Evolutionary conservation across 176 grass and related monocot species (phyloP).

Genomic region (Eragrostis nindensis): DNA sequence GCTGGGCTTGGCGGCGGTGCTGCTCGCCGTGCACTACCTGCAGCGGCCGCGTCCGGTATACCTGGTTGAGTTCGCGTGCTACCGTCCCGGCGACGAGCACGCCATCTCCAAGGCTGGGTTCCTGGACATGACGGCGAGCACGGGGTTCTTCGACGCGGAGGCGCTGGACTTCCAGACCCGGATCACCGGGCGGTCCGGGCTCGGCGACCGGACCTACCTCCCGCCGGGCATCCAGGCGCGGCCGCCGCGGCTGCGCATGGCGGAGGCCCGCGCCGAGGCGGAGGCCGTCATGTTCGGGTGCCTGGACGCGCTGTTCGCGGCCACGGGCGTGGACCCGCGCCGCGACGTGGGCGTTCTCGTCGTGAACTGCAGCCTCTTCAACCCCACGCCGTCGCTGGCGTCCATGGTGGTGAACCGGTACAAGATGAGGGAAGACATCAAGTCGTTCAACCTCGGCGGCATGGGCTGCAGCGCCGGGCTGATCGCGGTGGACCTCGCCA

Average conservation of each 20-base stretch:
- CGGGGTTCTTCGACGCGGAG: slow-evolving; percentile 51
- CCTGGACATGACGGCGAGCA: slow-evolving; percentile 59
- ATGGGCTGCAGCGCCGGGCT: slow-evolving; percentile 85
- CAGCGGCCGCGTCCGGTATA: slow-evolving; percentile 64
- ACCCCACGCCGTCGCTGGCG: slow-evolving; percentile 72
- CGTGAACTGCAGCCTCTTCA: slow-evolving; percentile 82
- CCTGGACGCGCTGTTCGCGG: slow-evolving; percentile 59
- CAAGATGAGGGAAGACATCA: slow-evolving; percentile 59
- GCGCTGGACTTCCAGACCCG: slow-evolving; percentile 77
- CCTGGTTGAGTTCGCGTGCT: slow-evolving; percentile 78
- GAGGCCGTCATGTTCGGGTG: slow-evolving; percentile 75
- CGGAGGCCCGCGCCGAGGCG: slow-evolving; percentile 67
- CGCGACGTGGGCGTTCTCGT: slow-evolving; percentile 64
- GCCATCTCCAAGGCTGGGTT: slow-evolving; percentile 64
- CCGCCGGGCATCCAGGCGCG: slow-evolving; percentile 61
- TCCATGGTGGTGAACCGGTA: slow-evolving; percentile 76
- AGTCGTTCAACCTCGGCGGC: slow-evolving; percentile 74
- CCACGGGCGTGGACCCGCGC: slow-evolving; percentile 61
- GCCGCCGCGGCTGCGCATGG: slow-evolving; percentile 63
- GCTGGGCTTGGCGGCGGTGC: slow-evolving; percentile 21
- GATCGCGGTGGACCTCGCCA: slow-evolving; percentile 71
- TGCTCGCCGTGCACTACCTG: slow-evolving; percentile 46
- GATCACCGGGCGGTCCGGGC: slow-evolving; percentile 63
- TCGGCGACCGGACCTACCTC: slow-evolving; percentile 76
- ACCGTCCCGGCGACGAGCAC: slow-evolving; percentile 52